Evolutionary conservation across 2,329 filamentous ascomycete species (phyloP), one percentile per base, ranked within the genome.

Genomic region (Talaromyces sp.): DNA sequence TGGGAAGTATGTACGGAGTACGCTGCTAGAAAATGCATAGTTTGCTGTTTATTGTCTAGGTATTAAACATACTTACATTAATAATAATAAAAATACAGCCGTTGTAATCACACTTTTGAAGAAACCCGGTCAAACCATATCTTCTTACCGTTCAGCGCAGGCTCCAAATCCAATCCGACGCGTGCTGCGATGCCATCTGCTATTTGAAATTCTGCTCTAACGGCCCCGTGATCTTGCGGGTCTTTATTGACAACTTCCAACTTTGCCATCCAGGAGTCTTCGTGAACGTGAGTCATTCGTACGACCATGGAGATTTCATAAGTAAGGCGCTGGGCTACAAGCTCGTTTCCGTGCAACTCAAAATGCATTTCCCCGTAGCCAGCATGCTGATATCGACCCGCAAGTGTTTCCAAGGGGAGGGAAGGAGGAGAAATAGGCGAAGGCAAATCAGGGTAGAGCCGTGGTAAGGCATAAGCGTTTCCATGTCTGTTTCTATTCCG

Each of bases 81-180:
- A n/a, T n/a, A 9, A n/a, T n/a, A 2, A n/a, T 38, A n/a, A n/a
- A n/a, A 31, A 31, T 31, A 38, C n/a, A 38, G 6, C n/a, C 17
- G 8, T 11, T 21, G 9, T 4, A 24, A 10, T 17, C 19, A 17
- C 14, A 19, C 2, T 17, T 21, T 13, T 13, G 13, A 54, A 9
- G 19, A 55, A n/a, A 43, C 31, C 53, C 53, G 31, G 32, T 41
- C 19, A 41, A 55, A 55, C 53, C 53, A 55, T 21, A 55, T 55
- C 53, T 35, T 38, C 21, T 43, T 14, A 17, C 53, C 53, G 14
- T 29, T 10, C n/a, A 55, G 53, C 21, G 53, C 53, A 55, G 53
- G 53, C 17, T 55, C 53, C 24, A 55, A 43, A 32, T 55, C 53
- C 14, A 55, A 19, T 19, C 53, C 53, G n/a, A 55, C 19, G 31